Evolutionary conservation across 305 asterid species (phyloP).

Genomic region (Fraxinus velutina): DNA sequence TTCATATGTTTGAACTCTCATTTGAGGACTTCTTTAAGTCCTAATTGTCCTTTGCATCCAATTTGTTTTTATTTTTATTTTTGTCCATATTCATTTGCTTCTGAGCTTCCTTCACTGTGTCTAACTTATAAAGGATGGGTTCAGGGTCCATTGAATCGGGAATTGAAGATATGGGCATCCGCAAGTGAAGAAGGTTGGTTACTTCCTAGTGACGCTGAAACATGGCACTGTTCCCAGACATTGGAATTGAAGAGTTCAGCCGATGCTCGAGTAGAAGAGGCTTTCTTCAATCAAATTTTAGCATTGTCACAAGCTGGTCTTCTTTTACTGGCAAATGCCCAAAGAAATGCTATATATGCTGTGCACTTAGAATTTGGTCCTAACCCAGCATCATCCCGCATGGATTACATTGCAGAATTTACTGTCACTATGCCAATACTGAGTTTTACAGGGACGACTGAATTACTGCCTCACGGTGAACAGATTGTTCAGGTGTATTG

Average conservation of each 20-base stretch:
- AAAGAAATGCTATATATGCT: slow-evolving; percentile 86
- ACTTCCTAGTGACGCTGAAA: slow-evolving; percentile 86
- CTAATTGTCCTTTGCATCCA: neutral
- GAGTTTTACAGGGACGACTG: slow-evolving; percentile 80
- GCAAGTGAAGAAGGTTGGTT: slow-evolving; percentile 98
- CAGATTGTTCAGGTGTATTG: slow-evolving; percentile 87
- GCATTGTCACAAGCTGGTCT: slow-evolving; percentile 90
- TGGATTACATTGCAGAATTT: slow-evolving; percentile 90
- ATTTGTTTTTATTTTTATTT: slow-evolving; percentile 17
- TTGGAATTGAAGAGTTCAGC: slow-evolving; percentile 73
- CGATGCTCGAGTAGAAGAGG: slow-evolving; percentile 61
- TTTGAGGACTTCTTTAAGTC: neutral
- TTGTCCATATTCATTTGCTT: slow-evolving; percentile 3
- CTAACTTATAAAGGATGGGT: neutral
- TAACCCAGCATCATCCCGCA: slow-evolving; percentile 69
- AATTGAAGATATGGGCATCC: slow-evolving; percentile 83
- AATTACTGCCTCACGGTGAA: slow-evolving; percentile 68
- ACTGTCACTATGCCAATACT: slow-evolving; percentile 82
- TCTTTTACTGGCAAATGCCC: slow-evolving; percentile 90
- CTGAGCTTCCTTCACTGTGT: neutral
- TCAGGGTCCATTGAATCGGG: slow-evolving; percentile 59
- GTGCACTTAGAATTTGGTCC: slow-evolving; percentile 90
- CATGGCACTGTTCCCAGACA: slow-evolving; percentile 83
- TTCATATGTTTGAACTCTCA: neutral
- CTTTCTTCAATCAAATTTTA: slow-evolving; percentile 91